Evolutionary conservation across 2,329 filamentous ascomycete species (phyloP).

Genomic region (Ceratocystis smalleyi): DNA sequence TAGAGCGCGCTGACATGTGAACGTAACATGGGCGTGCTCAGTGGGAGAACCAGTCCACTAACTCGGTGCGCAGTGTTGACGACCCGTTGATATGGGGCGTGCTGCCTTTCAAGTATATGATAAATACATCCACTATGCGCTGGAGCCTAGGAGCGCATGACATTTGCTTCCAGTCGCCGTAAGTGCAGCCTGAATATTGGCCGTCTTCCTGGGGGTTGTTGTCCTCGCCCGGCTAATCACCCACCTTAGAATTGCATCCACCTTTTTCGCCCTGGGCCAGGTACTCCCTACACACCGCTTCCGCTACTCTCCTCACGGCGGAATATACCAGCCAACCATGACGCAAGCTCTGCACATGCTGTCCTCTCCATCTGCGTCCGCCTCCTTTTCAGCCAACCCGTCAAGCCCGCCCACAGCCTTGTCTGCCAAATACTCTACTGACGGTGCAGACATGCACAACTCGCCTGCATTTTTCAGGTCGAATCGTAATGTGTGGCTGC

Average conservation of each 20-base stretch:
- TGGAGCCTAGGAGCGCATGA: conserved; percentile 90
- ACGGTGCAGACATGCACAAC: conserved; percentile 47
- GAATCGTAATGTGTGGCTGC: conserved; percentile 69
- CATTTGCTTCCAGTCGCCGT: conserved; percentile 85
- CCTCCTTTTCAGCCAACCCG: conserved; percentile 18
- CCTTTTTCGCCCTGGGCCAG: conserved; percentile 81
- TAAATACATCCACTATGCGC: conserved; percentile 59
- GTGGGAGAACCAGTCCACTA: neutral
- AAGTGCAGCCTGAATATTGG: conserved; percentile 19
- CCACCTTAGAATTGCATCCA: conserved; percentile 41
- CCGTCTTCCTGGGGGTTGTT: neutral
- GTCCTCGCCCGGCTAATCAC: neutral
- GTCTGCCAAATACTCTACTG: conserved; percentile 45
- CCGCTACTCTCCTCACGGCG: conserved; percentile 63
- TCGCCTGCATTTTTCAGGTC: conserved; percentile 56
- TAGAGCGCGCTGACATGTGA: neutral
- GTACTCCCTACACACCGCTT: conserved; percentile 76
- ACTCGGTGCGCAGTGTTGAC: conserved; percentile 49
- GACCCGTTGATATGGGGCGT: conserved; percentile 91
- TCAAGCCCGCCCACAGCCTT: conserved; percentile 34
- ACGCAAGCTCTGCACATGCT: conserved; percentile 72
- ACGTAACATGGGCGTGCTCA: neutral
- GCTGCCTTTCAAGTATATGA: conserved; percentile 57
- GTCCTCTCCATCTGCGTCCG: conserved; percentile 29
- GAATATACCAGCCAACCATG: conserved; percentile 79